Conservation (phyloP, 306 rosid species). For the Vigna unguiculata region DNA sequence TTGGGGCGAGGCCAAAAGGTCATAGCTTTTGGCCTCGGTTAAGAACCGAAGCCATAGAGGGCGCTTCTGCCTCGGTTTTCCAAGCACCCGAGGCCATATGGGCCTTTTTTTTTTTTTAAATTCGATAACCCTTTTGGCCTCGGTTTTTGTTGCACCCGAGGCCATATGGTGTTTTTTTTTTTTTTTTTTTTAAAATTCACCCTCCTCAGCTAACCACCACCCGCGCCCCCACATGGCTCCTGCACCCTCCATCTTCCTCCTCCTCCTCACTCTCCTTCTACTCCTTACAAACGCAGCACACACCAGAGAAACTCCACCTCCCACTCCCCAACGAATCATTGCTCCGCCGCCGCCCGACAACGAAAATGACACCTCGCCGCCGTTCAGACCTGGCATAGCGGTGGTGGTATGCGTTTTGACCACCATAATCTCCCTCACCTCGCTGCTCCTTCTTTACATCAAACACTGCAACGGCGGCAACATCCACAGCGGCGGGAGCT, state of each 20-base stretch:
- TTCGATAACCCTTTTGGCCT: too few relatives aligned
- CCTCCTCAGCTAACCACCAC: slow-evolving; percentile 24
- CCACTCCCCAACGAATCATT: not conserved
- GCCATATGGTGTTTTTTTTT: too few relatives aligned
- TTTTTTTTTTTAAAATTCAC: too few relatives aligned
- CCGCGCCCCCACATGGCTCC: slow-evolving; percentile 48
- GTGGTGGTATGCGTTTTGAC: slow-evolving; percentile 61
- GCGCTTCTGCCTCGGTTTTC: too few relatives aligned
- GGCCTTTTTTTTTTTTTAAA: too few relatives aligned
- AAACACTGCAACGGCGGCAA: slow-evolving; percentile 63
- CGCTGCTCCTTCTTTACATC: slow-evolving; percentile 81
- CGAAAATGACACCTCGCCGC: slow-evolving; percentile 8
- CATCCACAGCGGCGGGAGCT: not conserved
- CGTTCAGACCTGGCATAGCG: slow-evolving; percentile 65
- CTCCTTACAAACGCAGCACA: not conserved
- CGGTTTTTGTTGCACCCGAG: too few relatives aligned
- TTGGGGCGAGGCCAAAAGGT: too few relatives aligned
- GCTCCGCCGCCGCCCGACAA: not conserved
- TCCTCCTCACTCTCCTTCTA: not conserved
- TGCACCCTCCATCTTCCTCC: not conserved
- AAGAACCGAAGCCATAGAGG: too few relatives aligned
- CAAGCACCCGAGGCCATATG: too few relatives aligned
- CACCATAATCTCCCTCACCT: slow-evolving; percentile 66
- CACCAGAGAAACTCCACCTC: slow-evolving; percentile 21
- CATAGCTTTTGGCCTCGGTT: too few relatives aligned